Conservation (phyloP, 176 grass and related monocot species). For the Cenchrus fungigraminus region DNA sequence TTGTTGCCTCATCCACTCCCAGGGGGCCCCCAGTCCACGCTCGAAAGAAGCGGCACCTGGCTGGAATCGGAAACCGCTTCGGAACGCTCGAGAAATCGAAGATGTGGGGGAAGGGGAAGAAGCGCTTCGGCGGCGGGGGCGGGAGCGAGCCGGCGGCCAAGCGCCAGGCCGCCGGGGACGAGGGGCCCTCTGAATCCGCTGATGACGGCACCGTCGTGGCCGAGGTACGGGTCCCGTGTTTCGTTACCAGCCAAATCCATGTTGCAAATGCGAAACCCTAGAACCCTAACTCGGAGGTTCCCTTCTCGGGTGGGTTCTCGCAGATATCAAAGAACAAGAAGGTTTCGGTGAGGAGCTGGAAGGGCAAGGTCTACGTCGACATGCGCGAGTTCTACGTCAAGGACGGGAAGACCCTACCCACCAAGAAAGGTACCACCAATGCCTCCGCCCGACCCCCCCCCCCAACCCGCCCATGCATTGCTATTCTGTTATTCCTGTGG, state of each 20-base stretch:
- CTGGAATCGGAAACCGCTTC: not conserved
- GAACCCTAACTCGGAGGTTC: constrained; percentile 35
- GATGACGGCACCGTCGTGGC: constrained; percentile 67
- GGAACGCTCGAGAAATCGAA: constrained; percentile 15
- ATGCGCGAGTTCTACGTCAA: constrained; percentile 85
- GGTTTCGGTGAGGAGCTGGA: constrained; percentile 75
- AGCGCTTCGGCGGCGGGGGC: constrained; percentile 51
- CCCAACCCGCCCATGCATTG: not conserved
- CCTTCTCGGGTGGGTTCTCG: not conserved
- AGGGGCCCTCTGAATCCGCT: constrained; percentile 40
- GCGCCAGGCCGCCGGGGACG: constrained; percentile 49
- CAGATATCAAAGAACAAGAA: constrained; percentile 89
- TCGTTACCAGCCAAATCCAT: not conserved
- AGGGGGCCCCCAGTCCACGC: not conserved
- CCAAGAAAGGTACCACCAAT: constrained; percentile 67
- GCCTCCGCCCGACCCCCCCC: not conserved
- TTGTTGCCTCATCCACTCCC: not conserved
- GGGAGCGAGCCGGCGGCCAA: constrained; percentile 44
- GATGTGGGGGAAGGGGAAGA: constrained; percentile 70
- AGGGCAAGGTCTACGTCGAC: constrained; percentile 76
- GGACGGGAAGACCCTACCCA: constrained; percentile 84
- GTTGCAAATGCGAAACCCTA: constrained; percentile 25
- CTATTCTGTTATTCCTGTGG: not conserved
- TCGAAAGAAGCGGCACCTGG: not conserved
- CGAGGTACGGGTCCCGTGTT: constrained; percentile 47